Percentiles rank a stretch among this genome's conserved stretches.
Conservation (phyloP, 305 asterid species). For the Fraxinus albicans region DNA sequence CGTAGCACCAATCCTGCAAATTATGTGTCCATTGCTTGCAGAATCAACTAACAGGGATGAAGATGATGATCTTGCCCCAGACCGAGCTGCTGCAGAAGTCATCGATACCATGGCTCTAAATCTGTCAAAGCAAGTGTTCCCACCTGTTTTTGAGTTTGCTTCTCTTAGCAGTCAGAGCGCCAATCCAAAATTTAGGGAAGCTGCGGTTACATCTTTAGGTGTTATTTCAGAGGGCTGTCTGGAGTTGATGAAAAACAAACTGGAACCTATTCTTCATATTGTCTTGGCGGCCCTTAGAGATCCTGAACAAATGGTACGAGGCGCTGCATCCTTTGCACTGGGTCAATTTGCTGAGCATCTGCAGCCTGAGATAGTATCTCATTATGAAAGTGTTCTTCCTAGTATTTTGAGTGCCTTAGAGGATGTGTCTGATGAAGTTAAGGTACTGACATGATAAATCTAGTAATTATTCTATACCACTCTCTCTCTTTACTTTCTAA, state of each 20-base stretch:
- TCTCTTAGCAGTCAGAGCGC: constrained; percentile 77
- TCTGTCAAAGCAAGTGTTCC: constrained; percentile 83
- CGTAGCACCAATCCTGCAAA: constrained; percentile 90
- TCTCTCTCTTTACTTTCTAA: constrained; percentile 19
- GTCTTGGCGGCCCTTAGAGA: constrained; percentile 90
- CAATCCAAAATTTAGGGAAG: constrained; percentile 96
- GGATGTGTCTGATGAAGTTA: constrained; percentile 96
- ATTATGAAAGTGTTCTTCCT: constrained; percentile 87
- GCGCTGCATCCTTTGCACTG: constrained; percentile 95
- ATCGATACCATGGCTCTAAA: constrained; percentile 93
- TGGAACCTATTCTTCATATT: constrained; percentile 76
- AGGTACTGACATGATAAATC: constrained; percentile 49
- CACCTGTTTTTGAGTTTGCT: constrained; percentile 95
- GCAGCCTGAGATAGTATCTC: constrained; percentile 94
- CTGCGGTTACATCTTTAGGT: constrained; percentile 94
- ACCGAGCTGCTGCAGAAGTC: constrained; percentile 99
- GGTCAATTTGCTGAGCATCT: constrained; percentile 97
- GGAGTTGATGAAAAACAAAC: constrained; percentile 81
- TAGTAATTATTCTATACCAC: constrained; percentile 12
- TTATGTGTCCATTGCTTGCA: constrained; percentile 95
- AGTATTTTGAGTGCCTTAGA: constrained; percentile 88
- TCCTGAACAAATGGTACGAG: constrained; percentile 98
- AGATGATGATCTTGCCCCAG: constrained; percentile 97
- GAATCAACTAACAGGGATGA: constrained; percentile 77
- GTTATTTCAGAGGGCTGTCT: constrained; percentile 93